Evolutionary conservation across 2,329 filamentous ascomycete genomes (phyloP), one percentile per base, ranked within the genome.

Genomic region (Fusarium nematophilum): DNA sequence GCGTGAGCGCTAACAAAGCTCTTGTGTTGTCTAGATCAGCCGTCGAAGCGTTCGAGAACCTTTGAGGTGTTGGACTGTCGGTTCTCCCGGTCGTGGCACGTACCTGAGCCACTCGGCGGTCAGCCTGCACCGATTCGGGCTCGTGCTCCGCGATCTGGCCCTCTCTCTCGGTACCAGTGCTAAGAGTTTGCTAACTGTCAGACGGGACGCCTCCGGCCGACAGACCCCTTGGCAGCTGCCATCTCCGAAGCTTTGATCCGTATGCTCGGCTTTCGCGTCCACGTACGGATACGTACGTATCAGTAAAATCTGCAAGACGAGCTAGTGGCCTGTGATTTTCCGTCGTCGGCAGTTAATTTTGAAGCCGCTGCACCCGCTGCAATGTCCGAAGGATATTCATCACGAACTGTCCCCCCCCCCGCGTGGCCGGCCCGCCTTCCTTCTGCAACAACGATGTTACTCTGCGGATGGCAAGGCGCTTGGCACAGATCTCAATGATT

Each of bases 21-120:
- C 48, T 52, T 61, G 51, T 54, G 25, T 31, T 49, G 34, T 40
- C 18, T 49, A 49, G 43, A 49, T 31, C 29, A 43, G 15, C 51
- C 29, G 38, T 57, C 43, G 46, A 62, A 61, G 38, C 31, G 60
- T 64, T 64, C 60, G 43, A 57, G 60, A 64, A 64, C 60, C 43
- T 43, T 57, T 42, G 37, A 34, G 56, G 50, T 48, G 23, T n/a
- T n/a, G n/a, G n/a, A n/a, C 8, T 44, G 31, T 64, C 51, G 60
- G 56, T 57, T 64, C 26, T 57, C 38, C 60, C 52, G 60, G 26
- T 36, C 14, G 52, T 46, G 23, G 51, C 26, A 48, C 34, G 37
- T 31, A 29, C 26, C 59, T 62, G 54, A 52, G 46, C 50, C 44
- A 59, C 36, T 37, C 44, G 37, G 40, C 30, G 46, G 27, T 53